Evolutionary conservation across 805 yeast genomes (phyloP).

Genomic region (Ogataea degrootiae): DNA sequence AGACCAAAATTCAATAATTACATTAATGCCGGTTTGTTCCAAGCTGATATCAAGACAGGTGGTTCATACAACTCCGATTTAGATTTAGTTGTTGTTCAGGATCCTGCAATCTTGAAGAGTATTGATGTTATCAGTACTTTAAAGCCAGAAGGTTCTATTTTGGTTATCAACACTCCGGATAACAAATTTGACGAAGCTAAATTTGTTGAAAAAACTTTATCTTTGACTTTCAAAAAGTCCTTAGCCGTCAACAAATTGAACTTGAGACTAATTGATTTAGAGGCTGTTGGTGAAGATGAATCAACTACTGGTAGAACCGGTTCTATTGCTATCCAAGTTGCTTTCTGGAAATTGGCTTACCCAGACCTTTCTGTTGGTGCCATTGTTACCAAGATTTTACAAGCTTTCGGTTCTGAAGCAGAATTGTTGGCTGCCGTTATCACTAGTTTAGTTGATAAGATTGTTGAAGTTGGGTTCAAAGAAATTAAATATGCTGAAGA

Average conservation of each 20-base stretch:
- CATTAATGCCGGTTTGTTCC: conserved; percentile 69
- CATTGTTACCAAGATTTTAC: conserved; percentile 71
- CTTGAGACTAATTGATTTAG: conserved; percentile 56
- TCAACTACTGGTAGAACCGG: conserved; percentile 73
- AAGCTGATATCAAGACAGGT: conserved; percentile 49
- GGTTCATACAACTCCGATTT: conserved; percentile 46
- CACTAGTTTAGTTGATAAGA: conserved; percentile 59
- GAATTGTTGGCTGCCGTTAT: conserved; percentile 73
- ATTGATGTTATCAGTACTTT: conserved; percentile 63
- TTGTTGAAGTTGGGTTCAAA: conserved; percentile 40
- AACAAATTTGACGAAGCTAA: conserved; percentile 37
- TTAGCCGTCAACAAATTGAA: conserved; percentile 49
- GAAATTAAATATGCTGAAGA: conserved; percentile 32
- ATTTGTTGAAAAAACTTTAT: conserved; percentile 49
- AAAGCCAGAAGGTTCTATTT: conserved; percentile 49
- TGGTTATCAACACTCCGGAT: conserved; percentile 37
- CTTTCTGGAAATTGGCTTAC: conserved; percentile 69
- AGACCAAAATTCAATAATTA: conserved; percentile 70
- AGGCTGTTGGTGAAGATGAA: conserved; percentile 59
- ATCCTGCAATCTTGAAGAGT: conserved; percentile 45
- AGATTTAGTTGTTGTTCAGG: conserved; percentile 61
- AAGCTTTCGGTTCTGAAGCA: conserved; percentile 76
- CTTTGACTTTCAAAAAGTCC: conserved; percentile 46
- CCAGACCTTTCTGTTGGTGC: conserved; percentile 56
- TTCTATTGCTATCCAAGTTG: conserved; percentile 71